A percentile compares a stretch with the other conserved stretches of the same genome.
Conservation (phyloP, 2,329 filamentous ascomycete species). For the Penicillium nordicum region DNA sequence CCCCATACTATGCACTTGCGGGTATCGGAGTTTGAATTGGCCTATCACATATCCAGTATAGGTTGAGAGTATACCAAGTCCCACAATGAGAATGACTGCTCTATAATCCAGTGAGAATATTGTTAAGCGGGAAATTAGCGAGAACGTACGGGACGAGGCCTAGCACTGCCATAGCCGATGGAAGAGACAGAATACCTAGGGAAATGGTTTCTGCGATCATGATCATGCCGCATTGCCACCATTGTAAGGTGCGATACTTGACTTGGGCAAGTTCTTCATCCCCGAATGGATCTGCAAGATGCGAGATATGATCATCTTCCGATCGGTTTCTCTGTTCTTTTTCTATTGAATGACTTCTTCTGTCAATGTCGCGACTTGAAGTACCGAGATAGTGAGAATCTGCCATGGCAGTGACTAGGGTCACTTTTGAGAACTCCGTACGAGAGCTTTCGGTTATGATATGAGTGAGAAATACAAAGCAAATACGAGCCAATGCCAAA, state of each 20-base stretch:
- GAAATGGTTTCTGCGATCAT: conserved; percentile 38
- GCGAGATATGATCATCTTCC: background rate
- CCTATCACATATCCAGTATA: conserved; percentile 59
- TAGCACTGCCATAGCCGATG: conserved; percentile 49
- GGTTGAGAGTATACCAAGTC: conserved; percentile 51
- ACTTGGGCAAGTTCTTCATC: conserved; percentile 9
- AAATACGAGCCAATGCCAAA: background rate
- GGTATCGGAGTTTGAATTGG: conserved; percentile 54
- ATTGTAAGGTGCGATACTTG: conserved; percentile 13
- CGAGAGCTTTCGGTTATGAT: background rate
- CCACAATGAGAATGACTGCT: conserved; percentile 51
- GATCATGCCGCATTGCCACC: conserved; percentile 18
- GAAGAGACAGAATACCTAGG: conserved; percentile 54
- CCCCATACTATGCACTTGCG: conserved; percentile 61
- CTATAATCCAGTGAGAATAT: conserved; percentile 18
- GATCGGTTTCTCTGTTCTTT: background rate
- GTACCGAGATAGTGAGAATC: background rate
- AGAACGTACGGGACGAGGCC: conserved; percentile 48
- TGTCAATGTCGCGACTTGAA: background rate
- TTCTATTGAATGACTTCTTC: background rate
- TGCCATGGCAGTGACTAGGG: background rate
- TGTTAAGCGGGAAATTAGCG: rapidly evolving
- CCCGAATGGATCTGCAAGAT: conserved; percentile 11
- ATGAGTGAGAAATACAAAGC: rapidly evolving
- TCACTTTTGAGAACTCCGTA: background rate